Conservation (phyloP, 768 basidiomycete genomes). For the Brasilioporus rufonigricans region DNA sequence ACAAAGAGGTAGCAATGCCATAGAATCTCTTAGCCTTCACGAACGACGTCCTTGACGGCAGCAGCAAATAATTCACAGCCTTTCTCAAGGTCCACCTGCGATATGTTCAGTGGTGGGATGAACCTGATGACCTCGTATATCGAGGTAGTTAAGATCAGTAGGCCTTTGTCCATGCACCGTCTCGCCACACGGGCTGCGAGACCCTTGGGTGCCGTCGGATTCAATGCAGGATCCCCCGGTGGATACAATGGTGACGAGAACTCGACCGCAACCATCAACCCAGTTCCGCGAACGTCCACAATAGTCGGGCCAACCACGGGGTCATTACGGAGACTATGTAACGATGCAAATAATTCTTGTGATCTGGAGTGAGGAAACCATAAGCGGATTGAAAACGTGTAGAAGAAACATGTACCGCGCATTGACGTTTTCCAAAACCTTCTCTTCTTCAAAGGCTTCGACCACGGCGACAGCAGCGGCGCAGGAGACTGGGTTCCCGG, state of each 20-base stretch:
- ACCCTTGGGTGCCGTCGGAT: constrained; percentile 41
- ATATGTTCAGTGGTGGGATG: constrained; percentile 89
- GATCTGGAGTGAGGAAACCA: constrained; percentile 44
- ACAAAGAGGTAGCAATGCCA: background rate
- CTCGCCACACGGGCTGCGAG: constrained; percentile 71
- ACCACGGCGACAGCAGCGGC: constrained; percentile 85
- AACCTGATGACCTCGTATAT: constrained; percentile 87
- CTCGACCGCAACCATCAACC: constrained; percentile 87
- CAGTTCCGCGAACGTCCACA: constrained; percentile 83
- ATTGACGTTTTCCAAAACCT: constrained; percentile 78
- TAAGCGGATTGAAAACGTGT: constrained; percentile 1
- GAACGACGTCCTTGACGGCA: constrained; percentile 68
- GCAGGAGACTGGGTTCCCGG: constrained; percentile 89
- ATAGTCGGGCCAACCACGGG: constrained; percentile 55
- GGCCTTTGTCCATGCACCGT: constrained; percentile 80
- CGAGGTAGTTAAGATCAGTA: constrained; percentile 87
- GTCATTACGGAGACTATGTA: constrained; percentile 57
- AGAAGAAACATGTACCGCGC: constrained; percentile 48
- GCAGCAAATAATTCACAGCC: constrained; percentile 65
- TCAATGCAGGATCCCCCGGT: constrained; percentile 44
- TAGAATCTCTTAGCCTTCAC: constrained; percentile 29
- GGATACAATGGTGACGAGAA: constrained; percentile 64
- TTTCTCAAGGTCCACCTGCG: constrained; percentile 67
- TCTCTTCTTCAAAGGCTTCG: constrained; percentile 75
- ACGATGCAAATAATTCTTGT: constrained; percentile 60